phyloP scores from a whole-genome alignment of 805 yeast species.

The Cyberlindnera veronae region DNA sequence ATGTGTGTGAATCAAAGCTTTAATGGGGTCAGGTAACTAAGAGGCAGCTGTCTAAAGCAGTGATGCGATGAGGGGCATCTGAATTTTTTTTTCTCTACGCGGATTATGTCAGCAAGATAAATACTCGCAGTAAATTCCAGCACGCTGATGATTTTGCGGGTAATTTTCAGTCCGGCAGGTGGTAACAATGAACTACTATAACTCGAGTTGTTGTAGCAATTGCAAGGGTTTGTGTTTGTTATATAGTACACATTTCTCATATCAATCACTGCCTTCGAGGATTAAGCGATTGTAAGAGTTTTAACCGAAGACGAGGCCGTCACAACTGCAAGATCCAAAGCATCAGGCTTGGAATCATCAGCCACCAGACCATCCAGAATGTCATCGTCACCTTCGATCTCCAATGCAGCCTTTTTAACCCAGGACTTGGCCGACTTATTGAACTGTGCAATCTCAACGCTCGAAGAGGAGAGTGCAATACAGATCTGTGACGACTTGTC shows the following conservation, averaged over 20 bases:
- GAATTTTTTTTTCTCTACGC: slow-evolving; percentile 2
- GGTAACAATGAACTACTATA: not conserved
- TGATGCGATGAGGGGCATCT: slow-evolving; percentile 4
- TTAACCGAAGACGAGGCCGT: slow-evolving; percentile 7
- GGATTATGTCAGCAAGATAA: not conserved
- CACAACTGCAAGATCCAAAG: slow-evolving; percentile 9
- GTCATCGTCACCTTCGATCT: slow-evolving; percentile 13
- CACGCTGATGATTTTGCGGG: slow-evolving; percentile 1
- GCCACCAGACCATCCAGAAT: slow-evolving; percentile 15
- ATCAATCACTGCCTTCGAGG: no score
- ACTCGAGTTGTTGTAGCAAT: no score
- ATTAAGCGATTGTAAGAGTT: slow-evolving; percentile 5
- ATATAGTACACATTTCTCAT: no score
- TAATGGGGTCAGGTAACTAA: not conserved
- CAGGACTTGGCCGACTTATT: slow-evolving; percentile 21
- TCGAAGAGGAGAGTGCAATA: slow-evolving; percentile 5
- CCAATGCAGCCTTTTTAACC: slow-evolving; percentile 10
- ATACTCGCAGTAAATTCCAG: slow-evolving; percentile 6
- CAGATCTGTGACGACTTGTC: slow-evolving; percentile 26
- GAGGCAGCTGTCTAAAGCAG: not conserved
- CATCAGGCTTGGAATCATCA: slow-evolving; percentile 13
- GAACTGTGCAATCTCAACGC: slow-evolving; percentile 21
- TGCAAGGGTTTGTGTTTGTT: no score
- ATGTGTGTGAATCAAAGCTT: not conserved
- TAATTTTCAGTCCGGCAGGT: slow-evolving; percentile 5